phyloP scores from a whole-genome alignment of 352 stramenopile genomes.

The Phytophthora hibernalis region DNA sequence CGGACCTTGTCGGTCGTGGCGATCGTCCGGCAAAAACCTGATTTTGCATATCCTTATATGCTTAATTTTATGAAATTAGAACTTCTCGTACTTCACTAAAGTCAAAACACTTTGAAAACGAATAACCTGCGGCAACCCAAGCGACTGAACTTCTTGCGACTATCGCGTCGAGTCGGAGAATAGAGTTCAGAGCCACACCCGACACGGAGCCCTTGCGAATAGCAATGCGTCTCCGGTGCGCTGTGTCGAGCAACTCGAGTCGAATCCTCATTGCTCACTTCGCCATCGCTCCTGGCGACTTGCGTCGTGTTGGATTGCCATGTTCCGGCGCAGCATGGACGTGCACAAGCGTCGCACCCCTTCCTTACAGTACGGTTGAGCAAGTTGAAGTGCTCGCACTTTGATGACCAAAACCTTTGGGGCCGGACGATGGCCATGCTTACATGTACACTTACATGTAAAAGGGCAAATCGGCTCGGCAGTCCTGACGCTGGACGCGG shows the following conservation, averaged over 20 bases:
- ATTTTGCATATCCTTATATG: too few relatives aligned
- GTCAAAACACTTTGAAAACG: not conserved
- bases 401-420: slow-evolving; percentile 6
- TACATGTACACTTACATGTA: too few relatives aligned
- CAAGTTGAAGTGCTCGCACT: slow-evolving; percentile 23
- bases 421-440: slow-evolving; percentile 4
- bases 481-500: slow-evolving; percentile 8
- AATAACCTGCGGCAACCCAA: slow-evolving; percentile 3
- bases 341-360: slow-evolving; percentile 12
- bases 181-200: not conserved
- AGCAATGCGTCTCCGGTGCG: too few relatives aligned
- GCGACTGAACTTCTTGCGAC: not conserved
- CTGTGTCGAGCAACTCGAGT: too few relatives aligned
- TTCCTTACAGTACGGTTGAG: not conserved
- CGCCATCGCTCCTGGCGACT: not conserved
- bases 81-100: too few relatives aligned
- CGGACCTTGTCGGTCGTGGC: too few relatives aligned
- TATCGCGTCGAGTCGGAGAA: not conserved
- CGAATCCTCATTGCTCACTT: too few relatives aligned
- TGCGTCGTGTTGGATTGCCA: slow-evolving; percentile 19
- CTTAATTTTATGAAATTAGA: too few relatives aligned
- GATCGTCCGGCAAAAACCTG: too few relatives aligned
- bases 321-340: slow-evolving; percentile 21
- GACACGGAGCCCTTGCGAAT: not conserved
- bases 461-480: not conserved